Conservation (phyloP, 2,329 filamentous ascomycete species). For the Exophiala phaeomuriformis region DNA sequence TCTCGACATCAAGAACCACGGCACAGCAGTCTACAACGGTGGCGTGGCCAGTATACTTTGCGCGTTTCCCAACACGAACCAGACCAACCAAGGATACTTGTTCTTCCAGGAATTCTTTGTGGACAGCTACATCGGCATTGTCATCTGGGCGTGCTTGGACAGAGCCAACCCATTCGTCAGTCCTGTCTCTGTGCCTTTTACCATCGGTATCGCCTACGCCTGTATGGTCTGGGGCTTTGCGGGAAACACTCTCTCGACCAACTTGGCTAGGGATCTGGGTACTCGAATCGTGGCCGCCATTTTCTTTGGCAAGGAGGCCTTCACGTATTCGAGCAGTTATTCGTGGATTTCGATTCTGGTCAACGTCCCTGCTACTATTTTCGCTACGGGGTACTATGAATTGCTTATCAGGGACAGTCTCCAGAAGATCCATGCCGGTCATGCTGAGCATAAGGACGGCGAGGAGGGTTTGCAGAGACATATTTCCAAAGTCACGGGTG, state of each 20-base stretch:
- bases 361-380: constrained; percentile 51
- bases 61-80: constrained; percentile 45
- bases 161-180: constrained; percentile 53
- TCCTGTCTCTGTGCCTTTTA: constrained; percentile 43
- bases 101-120: constrained; percentile 56
- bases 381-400: constrained; percentile 51
- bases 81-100: constrained; percentile 50
- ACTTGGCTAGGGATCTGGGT: constrained; percentile 53
- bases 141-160: constrained; percentile 54
- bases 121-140: constrained; percentile 48
- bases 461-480: constrained; percentile 45
- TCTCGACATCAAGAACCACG: constrained; percentile 34
- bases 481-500: constrained; percentile 33
- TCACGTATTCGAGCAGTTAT: constrained; percentile 40
- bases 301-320: constrained; percentile 48
- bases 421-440: constrained; percentile 45
- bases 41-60: constrained; percentile 51
- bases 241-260: constrained; percentile 49
- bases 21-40: constrained; percentile 40
- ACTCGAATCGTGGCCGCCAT: constrained; percentile 53
- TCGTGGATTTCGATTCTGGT: constrained; percentile 50
- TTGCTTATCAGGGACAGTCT: constrained; percentile 48
- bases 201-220: constrained; percentile 51
- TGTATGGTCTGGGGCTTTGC: constrained; percentile 53
- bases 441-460: constrained; percentile 45